These are phyloP conservation scores for Licmophora abbreviata DNA, from an alignment of 108 stramenopile species.

Conservation along the genomic window DNA sequence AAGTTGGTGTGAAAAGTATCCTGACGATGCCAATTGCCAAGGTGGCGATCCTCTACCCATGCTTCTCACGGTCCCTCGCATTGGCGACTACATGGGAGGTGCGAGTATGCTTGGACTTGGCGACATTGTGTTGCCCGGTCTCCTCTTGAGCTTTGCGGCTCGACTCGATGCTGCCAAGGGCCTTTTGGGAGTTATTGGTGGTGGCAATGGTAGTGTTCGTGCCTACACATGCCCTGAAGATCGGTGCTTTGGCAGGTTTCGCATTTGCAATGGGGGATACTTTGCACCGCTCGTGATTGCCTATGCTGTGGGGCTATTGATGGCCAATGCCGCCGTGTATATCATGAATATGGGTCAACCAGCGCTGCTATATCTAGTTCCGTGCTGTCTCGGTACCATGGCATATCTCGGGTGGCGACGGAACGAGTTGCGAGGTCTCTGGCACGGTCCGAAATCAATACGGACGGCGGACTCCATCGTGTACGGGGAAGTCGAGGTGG, in stretches of 20 bases:
- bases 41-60: conserved; percentile 86
- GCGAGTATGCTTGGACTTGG: conserved; percentile 84
- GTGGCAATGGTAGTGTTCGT: conserved; percentile 18
- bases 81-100: conserved; percentile 76
- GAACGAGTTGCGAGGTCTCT: conserved; percentile 59
- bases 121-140: conserved; percentile 85
- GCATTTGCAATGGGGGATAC: conserved; percentile 41
- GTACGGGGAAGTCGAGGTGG: conserved; percentile 16
- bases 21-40: conserved; percentile 54
- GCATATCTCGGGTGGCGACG: conserved; percentile 40
- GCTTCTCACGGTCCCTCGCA: conserved; percentile 63
- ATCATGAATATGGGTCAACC: conserved; percentile 86
- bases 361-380: conserved; percentile 88
- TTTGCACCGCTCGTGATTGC: conserved; percentile 70
- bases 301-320: conserved; percentile 80
- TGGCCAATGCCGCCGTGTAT: conserved; percentile 86
- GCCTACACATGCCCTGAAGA: conserved; percentile 17
- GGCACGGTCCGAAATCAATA: conserved; percentile 66
- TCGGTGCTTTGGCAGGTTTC: conserved; percentile 1
- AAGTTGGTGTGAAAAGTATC: conserved; percentile 86
- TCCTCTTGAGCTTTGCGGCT: conserved; percentile 69
- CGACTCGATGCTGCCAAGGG: conserved; percentile 67
- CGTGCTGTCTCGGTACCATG: conserved; percentile 81
- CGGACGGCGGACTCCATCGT: conserved; percentile 48
- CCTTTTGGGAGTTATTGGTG: conserved; percentile 22